Conservation (phyloP, 257 asterid genomes). For the Nicotiana benthamiana region DNA sequence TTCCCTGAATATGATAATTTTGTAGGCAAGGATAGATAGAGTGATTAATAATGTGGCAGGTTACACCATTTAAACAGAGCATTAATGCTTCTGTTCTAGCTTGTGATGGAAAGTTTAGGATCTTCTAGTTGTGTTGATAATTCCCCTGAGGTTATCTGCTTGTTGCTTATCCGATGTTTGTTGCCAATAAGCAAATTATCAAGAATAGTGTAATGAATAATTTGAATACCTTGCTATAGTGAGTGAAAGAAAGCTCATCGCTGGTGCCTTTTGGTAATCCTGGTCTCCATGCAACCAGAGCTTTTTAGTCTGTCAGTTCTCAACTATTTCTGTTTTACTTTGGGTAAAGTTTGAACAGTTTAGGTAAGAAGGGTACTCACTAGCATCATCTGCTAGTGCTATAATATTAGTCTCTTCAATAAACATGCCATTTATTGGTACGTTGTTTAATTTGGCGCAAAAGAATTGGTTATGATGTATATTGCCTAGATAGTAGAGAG, state of each 20-base stretch:
- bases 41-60: neutral
- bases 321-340: neutral
- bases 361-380: neutral
- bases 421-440: neutral
- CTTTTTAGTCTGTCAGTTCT: neutral
- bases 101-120: neutral
- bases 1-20: constrained; percentile 29
- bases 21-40: constrained; percentile 32
- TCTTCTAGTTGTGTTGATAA: neutral
- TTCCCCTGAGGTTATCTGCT: neutral
- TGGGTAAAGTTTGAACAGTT: neutral
- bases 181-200: constrained; percentile 3
- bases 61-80: neutral
- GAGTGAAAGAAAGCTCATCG: neutral
- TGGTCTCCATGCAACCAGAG: neutral
- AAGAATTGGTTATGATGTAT: neutral
- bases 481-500: too few relatives aligned
- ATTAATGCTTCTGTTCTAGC: neutral
- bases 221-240: neutral
- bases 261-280: neutral
- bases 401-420: neutral
- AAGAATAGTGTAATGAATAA: neutral
- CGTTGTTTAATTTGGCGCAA: too few relatives aligned
- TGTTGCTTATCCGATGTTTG: neutral
- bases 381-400: neutral